Conservation (phyloP, 768 basidiomycete genomes). For the Lactarius deliciosus region DNA sequence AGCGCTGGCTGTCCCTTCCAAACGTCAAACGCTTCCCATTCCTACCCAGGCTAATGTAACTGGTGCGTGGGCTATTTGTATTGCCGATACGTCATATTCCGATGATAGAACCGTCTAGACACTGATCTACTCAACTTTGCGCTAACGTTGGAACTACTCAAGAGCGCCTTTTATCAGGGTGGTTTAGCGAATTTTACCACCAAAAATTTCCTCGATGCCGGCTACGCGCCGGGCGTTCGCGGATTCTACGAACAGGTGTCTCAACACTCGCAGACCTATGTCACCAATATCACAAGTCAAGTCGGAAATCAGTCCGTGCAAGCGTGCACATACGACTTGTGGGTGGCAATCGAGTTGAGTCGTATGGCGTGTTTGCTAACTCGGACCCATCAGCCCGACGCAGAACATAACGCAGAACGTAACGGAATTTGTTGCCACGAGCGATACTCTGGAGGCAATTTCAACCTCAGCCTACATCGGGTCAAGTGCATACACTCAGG, state of each 20-base stretch:
- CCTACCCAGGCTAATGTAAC: neutral
- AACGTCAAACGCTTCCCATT: neutral
- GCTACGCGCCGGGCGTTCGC: constrained; percentile 50
- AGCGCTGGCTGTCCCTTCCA: neutral
- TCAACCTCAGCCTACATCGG: constrained; percentile 60
- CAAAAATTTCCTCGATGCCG: constrained; percentile 47
- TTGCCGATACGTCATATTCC: neutral
- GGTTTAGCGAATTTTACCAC: constrained; percentile 47
- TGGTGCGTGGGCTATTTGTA: neutral
- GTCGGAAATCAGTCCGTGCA: constrained; percentile 47
- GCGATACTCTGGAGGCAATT: constrained; percentile 53
- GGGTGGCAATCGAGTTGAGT: constrained; percentile 27
- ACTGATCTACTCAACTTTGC: constrained; percentile 45
- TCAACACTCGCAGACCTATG: constrained; percentile 56
- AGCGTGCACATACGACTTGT: constrained; percentile 66
- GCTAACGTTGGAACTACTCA: constrained; percentile 50
- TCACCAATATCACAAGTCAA: constrained; percentile 47
- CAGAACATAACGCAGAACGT: constrained; percentile 44
- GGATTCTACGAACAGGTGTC: constrained; percentile 52
- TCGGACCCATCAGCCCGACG: constrained; percentile 38
- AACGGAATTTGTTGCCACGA: constrained; percentile 44
- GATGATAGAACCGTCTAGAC: constrained; percentile 21
- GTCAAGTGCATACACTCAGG: constrained; percentile 43
- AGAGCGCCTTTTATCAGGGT: constrained; percentile 45
- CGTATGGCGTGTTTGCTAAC: neutral